Percentiles rank a stretch among this genome's conserved stretches.
Conservation (phyloP, 73 alveolate species). For the Breviolum minutum region DNA sequence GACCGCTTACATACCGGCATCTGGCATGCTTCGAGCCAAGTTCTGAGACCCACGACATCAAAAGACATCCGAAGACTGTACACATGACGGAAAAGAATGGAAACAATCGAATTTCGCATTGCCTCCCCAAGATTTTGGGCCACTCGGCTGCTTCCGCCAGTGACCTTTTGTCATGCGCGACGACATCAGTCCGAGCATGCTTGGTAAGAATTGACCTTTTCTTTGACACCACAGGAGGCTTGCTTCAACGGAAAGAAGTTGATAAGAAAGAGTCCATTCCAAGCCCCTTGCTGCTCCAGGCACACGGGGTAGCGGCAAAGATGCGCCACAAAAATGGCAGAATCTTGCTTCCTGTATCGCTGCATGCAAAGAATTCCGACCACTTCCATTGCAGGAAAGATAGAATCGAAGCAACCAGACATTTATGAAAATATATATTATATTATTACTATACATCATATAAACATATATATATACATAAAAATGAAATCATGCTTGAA, state of each 20-base stretch:
- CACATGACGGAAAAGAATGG: not conserved
- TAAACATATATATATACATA: too few species aligned
- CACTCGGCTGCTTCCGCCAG: constrained; percentile 74
- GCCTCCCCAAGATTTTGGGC: constrained; percentile 78
- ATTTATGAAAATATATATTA: not conserved
- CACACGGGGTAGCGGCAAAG: constrained; percentile 69
- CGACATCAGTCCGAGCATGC: not conserved
- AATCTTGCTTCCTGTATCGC: constrained; percentile 39
- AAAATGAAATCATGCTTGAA: not conserved
- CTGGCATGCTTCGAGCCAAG: too few species aligned
- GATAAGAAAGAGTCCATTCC: not conserved
- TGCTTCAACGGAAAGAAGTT: not conserved
- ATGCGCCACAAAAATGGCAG: constrained; percentile 56
- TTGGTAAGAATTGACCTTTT: too few species aligned
- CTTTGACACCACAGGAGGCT: not conserved
- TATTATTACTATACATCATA: too few species aligned
- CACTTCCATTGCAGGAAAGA: not conserved
- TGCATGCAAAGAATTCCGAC: too few species aligned
- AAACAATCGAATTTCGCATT: not conserved
- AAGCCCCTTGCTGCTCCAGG: constrained; percentile 58
- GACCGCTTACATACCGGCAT: too few species aligned
- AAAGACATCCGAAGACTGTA: too few species aligned
- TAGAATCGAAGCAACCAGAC: not conserved
- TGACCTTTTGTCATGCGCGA: constrained; percentile 3
- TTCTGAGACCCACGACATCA: too few species aligned